These are phyloP conservation scores for Gentiana dahurica DNA, from an alignment of 257 asterid genomes.

Conservation along the genomic window DNA sequence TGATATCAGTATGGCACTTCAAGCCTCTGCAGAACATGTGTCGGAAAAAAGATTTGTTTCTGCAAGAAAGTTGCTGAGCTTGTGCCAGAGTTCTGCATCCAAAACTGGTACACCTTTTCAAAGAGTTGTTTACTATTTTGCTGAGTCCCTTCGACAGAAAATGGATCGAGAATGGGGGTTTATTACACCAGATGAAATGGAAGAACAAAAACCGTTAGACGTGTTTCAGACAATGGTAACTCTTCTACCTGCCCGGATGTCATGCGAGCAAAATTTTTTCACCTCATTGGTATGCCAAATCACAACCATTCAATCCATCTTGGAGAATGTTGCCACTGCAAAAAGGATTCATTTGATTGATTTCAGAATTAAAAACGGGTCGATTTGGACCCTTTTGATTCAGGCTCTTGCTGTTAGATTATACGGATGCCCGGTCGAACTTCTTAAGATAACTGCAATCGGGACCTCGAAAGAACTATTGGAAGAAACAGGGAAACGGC, in stretches of 20 bases:
- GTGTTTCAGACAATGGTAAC: constrained; percentile 9
- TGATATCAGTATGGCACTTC: constrained; percentile 31
- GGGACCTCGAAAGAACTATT: too few relatives aligned
- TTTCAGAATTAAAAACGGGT: neutral
- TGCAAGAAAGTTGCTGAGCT: constrained; percentile 18
- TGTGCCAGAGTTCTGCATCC: constrained; percentile 18
- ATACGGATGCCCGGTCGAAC: too few relatives aligned
- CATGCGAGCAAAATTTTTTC: neutral
- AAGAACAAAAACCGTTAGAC: constrained; percentile 13
- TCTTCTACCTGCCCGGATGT: neutral
- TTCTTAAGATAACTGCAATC: too few relatives aligned
- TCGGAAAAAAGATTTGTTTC: constrained; percentile 19
- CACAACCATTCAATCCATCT: neutral
- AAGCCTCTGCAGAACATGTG: constrained; percentile 41
- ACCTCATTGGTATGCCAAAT: too few relatives aligned
- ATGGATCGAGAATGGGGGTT: constrained; percentile 17
- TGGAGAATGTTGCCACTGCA: constrained; percentile 17
- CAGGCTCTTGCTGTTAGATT: constrained; percentile 14
- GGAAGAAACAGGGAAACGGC: too few relatives aligned
- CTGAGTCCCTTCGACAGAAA: constrained; percentile 20
- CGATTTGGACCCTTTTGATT: constrained; percentile 18
- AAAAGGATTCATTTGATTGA: neutral
- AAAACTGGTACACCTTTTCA: constrained; percentile 23
- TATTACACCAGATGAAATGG: constrained; percentile 9
- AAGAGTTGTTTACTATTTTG: constrained; percentile 16